These are phyloP conservation scores for Cercospora citrullina DNA, from an alignment of 2,329 filamentous ascomycete genomes.

Conservation along the genomic window DNA sequence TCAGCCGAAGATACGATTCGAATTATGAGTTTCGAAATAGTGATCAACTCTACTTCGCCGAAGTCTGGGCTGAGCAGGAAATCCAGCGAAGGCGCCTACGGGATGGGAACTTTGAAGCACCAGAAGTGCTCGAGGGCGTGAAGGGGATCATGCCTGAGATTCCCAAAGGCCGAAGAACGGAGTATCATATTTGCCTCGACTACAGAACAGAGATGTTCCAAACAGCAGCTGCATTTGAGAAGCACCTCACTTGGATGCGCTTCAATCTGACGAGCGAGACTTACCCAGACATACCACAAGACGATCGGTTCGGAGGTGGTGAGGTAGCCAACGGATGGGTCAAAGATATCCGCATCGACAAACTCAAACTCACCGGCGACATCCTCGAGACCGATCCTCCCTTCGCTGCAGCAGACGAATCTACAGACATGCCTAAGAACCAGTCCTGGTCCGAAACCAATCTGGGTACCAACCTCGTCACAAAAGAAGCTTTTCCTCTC, in stretches of 20 bases:
- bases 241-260: conserved; percentile 29
- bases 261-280: conserved; percentile 24
- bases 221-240: conserved; percentile 25
- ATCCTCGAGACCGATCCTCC: conserved; percentile 19
- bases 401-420: conserved; percentile 9
- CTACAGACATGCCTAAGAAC: conserved; percentile 6
- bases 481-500: conserved; percentile 22
- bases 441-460: conserved; percentile 24
- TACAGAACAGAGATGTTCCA: conserved; percentile 32
- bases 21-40: conserved; percentile 24
- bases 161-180: conserved; percentile 21
- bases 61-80: conserved; percentile 57
- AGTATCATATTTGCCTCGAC: conserved; percentile 30
- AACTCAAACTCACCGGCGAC: conserved; percentile 21
- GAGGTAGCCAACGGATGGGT: conserved; percentile 9
- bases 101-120: conserved; percentile 14
- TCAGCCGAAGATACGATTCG: conserved; percentile 25
- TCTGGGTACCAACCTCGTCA: conserved; percentile 29
- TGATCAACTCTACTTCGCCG: conserved; percentile 52
- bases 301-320: neutral
- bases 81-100: conserved; percentile 37
- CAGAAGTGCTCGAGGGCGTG: conserved; percentile 3
- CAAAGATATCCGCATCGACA: conserved; percentile 20
- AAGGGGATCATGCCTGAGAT: conserved; percentile 23
- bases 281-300: conserved; percentile 9